Conservation (phyloP, 1,284 basidiomycete species). For the Waitea zeae region DNA sequence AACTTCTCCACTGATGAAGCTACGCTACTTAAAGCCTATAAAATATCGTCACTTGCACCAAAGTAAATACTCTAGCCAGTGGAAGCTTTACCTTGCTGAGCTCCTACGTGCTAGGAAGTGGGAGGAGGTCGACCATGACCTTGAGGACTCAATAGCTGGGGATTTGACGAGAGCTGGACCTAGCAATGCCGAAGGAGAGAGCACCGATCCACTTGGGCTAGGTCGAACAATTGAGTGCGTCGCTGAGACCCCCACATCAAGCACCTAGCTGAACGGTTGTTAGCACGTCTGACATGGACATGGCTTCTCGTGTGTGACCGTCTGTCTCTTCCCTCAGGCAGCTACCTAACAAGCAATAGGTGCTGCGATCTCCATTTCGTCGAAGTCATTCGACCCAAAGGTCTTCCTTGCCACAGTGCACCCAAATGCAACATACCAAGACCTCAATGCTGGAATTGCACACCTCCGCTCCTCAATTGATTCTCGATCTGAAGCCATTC, state of each 20-base stretch:
- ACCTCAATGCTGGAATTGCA: constrained; percentile 61
- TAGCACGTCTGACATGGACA: constrained; percentile 51
- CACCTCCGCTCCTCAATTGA: constrained; percentile 69
- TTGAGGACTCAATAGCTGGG: constrained; percentile 47
- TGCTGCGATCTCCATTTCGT: constrained; percentile 66
- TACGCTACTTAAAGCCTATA: constrained; percentile 56
- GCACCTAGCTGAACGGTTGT: neutral
- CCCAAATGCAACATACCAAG: constrained; percentile 92
- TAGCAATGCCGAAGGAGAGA: constrained; percentile 27
- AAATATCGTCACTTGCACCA: constrained; percentile 48
- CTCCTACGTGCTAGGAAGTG: constrained; percentile 32
- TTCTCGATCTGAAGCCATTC: constrained; percentile 80
- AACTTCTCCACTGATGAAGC: constrained; percentile 60
- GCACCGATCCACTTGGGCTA: constrained; percentile 55
- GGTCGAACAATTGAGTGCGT: constrained; percentile 45
- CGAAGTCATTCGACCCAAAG: constrained; percentile 95
- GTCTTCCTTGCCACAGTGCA: constrained; percentile 84
- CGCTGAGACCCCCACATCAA: neutral
- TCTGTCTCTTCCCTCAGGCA: neutral
- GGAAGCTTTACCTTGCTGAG: neutral
- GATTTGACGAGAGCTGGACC: constrained; percentile 31
- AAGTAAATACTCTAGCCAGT: constrained; percentile 23
- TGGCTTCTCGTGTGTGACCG: constrained; percentile 45
- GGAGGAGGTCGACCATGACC: constrained; percentile 68
- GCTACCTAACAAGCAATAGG: constrained; percentile 23